These are phyloP conservation scores for Ceratocystiopsis minuta DNA, from an alignment of 2,329 filamentous ascomycete genomes.

Conservation along the genomic window DNA sequence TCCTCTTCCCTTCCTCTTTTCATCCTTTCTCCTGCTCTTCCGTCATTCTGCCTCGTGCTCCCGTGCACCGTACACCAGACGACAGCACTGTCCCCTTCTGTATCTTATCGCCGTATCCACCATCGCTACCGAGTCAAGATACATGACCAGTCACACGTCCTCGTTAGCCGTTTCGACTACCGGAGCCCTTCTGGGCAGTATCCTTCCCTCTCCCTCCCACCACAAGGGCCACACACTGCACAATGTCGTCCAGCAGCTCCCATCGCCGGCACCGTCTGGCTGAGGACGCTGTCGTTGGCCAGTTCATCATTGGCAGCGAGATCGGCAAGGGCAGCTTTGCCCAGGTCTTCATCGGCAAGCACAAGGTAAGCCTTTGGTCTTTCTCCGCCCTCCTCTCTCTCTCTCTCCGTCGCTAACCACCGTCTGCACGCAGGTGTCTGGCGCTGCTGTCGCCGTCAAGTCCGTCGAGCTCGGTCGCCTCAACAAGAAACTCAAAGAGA, in stretches of 20 bases:
- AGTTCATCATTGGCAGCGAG: constrained; percentile 28
- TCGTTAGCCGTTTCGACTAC: too few relatives aligned
- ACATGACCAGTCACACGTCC: too few relatives aligned
- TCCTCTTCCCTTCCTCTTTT: neutral
- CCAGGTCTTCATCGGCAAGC: constrained; percentile 74
- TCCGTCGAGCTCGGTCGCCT: constrained; percentile 81
- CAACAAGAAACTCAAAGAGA: constrained; percentile 91
- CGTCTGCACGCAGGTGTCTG: constrained; percentile 42
- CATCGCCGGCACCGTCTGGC: constrained; percentile 5
- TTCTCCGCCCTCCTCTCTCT: neutral
- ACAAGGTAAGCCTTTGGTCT: constrained; percentile 45
- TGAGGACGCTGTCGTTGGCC: constrained; percentile 10
- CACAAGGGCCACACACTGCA: too few relatives aligned
- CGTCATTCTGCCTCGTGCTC: neutral
- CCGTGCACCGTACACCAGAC: neutral
- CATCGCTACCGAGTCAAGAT: too few relatives aligned
- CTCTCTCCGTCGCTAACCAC: neutral
- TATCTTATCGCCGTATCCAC: constrained; percentile 8
- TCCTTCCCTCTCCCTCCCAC: neutral
- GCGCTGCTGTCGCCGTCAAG: constrained; percentile 83
- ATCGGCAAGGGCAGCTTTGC: constrained; percentile 98
- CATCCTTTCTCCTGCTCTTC: neutral
- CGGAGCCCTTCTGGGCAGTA: constrained; percentile 6
- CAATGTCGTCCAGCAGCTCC: constrained; percentile 1
- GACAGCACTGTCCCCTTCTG: neutral